Conservation (phyloP, 805 yeast species). For the Cyberlindnera americana region DNA sequence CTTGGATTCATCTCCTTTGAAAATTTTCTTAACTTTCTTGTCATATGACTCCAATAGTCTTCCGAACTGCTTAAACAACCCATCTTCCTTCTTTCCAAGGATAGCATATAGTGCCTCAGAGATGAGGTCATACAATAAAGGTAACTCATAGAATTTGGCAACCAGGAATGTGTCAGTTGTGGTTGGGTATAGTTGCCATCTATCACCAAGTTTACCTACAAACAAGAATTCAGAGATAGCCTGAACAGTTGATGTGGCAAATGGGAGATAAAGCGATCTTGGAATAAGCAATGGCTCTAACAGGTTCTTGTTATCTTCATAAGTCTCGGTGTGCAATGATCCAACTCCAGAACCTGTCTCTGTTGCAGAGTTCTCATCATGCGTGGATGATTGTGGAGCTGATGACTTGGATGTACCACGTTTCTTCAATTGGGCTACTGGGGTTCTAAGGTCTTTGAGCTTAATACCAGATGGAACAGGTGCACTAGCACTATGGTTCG, state of each 20-base stretch:
- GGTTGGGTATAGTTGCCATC: slow-evolving; percentile 69
- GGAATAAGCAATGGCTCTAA: slow-evolving; percentile 66
- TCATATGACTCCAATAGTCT: slow-evolving; percentile 27
- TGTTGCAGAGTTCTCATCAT: slow-evolving; percentile 17
- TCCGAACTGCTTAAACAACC: slow-evolving; percentile 30
- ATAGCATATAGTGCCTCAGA: slow-evolving; percentile 67
- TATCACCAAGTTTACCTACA: slow-evolving; percentile 76
- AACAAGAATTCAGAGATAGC: slow-evolving; percentile 72
- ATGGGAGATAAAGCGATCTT: slow-evolving; percentile 65
- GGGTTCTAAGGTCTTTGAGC: slow-evolving; percentile 21
- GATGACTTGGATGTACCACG: slow-evolving; percentile 22
- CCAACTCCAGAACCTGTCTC: slow-evolving; percentile 18
- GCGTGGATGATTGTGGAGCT: slow-evolving; percentile 9
- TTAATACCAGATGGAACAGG: slow-evolving; percentile 12
- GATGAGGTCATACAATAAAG: slow-evolving; percentile 65
- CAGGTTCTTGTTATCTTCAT: slow-evolving; percentile 22
- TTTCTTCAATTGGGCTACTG: slow-evolving; percentile 17
- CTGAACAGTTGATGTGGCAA: slow-evolving; percentile 53
- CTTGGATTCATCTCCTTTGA: slow-evolving; percentile 24
- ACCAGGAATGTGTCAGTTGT: slow-evolving; percentile 59
- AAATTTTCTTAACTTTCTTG: slow-evolving; percentile 20
- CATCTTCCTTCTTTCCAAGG: slow-evolving; percentile 63
- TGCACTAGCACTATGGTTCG: background rate
- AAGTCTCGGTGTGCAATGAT: slow-evolving; percentile 12
- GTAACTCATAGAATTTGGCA: slow-evolving; percentile 65